Evolutionary conservation across 1,139 yeast genomes (phyloP).

Genomic region (Yamadazyma songkhlaensis): DNA sequence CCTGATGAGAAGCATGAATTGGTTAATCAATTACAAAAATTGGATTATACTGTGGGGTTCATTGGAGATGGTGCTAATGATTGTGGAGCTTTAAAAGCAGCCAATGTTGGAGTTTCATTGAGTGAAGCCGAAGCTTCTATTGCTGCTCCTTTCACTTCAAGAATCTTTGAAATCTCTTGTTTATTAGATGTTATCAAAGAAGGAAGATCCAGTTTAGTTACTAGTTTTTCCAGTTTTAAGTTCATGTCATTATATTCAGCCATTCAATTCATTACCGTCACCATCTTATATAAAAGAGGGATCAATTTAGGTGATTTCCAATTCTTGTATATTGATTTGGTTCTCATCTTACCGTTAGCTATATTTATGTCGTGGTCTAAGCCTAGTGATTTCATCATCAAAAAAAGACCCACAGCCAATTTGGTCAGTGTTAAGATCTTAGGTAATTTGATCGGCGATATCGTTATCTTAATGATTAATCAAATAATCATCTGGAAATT

Average conservation of each 20-base stretch:
- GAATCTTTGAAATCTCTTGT: conserved; percentile 87
- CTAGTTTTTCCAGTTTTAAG: conserved; percentile 95
- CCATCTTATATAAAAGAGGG: conserved; percentile 82
- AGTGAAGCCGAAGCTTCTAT: conserved; percentile 98
- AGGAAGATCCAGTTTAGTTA: conserved; percentile 91
- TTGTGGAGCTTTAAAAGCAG: conserved; percentile 97
- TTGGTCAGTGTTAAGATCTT: conserved; percentile 85
- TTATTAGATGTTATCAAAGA: conserved; percentile 87
- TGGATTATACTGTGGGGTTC: conserved; percentile 93
- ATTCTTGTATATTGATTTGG: conserved; percentile 87
- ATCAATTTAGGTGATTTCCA: conserved; percentile 97
- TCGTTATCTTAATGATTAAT: conserved; percentile 55
- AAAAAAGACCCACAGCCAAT: conserved; percentile 90
- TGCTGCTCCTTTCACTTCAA: conserved; percentile 96
- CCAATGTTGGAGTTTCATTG: conserved; percentile 92
- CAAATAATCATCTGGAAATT: conserved; percentile 67
- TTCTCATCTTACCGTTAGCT: conserved; percentile 89
- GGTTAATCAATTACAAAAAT: conserved; percentile 76
- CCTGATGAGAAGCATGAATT: conserved; percentile 98
- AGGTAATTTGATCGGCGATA: conserved; percentile 76
- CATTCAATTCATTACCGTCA: conserved; percentile 86
- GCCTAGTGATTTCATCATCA: conserved; percentile 60
- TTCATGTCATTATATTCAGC: conserved; percentile 97
- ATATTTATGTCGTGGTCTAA: conserved; percentile 97
- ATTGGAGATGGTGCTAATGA: conserved; percentile 99